These are phyloP conservation scores for Vigna mungo DNA, from an alignment of 306 rosid species.

Conservation along the genomic window DNA sequence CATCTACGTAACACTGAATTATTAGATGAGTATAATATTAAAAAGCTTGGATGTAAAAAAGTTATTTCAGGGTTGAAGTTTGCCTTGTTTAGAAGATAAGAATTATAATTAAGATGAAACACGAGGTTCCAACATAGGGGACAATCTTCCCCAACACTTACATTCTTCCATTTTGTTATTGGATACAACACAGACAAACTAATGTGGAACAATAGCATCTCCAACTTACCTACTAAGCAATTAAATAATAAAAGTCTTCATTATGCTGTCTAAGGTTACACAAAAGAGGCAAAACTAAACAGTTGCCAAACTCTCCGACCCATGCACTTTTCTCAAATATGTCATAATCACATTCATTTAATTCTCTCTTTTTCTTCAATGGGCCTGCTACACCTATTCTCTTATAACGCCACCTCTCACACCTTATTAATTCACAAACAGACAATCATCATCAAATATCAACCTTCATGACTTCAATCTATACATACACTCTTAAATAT, in stretches of 20 bases:
- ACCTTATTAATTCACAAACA: conserved; percentile 32
- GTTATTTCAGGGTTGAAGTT: conserved; percentile 1
- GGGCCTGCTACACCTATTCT: conserved; percentile 5
- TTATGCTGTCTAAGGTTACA: conserved; percentile 40
- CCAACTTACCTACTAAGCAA: conserved; percentile 28
- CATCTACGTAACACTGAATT: background rate
- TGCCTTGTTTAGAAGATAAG: conserved; percentile 22
- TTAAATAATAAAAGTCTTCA: conserved; percentile 44
- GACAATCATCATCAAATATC: conserved; percentile 22
- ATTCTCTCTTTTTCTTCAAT: conserved; percentile 18
- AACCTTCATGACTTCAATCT: conserved; percentile 20
- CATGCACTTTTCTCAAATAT: conserved; percentile 24
- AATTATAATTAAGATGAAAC: conserved; percentile 42
- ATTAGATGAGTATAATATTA: background rate
- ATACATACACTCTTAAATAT: background rate
- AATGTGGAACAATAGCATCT: conserved; percentile 37
- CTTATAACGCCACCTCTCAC: conserved; percentile 25
- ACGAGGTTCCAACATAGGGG: conserved; percentile 60
- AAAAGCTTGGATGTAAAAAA: background rate
- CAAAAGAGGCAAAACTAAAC: conserved; percentile 33
- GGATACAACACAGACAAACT: background rate
- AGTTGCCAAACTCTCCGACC: conserved; percentile 30
- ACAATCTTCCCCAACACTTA: conserved; percentile 49
- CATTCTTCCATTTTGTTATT: conserved; percentile 26
- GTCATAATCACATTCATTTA: background rate